phyloP scores from a whole-genome alignment of 768 basidiomycete species.

The Mycena vulgaris region DNA sequence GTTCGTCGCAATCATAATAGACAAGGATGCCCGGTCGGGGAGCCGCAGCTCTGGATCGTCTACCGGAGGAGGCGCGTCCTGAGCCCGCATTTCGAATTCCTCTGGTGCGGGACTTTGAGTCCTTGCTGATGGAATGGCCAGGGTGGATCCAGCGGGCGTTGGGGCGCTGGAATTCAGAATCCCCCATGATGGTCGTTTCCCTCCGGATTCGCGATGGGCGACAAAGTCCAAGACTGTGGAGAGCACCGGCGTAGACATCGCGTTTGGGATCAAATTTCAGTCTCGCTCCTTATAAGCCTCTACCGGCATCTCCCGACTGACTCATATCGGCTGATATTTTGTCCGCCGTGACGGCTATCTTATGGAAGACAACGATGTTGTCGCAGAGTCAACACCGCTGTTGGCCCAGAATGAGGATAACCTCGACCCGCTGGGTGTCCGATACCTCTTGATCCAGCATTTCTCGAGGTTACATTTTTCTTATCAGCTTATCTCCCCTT shows the following conservation, averaged over 20 bases:
- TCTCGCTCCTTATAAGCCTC: too few relatives aligned
- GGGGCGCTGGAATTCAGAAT: conserved; percentile 13
- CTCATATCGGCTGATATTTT: too few relatives aligned
- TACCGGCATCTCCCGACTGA: too few relatives aligned
- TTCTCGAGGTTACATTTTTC: conserved; percentile 26
- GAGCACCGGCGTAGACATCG: neutral
- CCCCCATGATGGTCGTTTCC: conserved; percentile 25
- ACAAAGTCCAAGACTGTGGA: conserved; percentile 37
- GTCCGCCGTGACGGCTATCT: too few relatives aligned
- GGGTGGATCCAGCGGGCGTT: conserved; percentile 17
- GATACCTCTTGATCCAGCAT: conserved; percentile 30
- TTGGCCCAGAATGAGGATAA: conserved; percentile 3
- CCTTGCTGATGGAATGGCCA: neutral
- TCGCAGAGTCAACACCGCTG: conserved; percentile 27
- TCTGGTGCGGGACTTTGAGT: neutral
- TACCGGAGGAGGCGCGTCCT: neutral
- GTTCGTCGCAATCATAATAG: conserved; percentile 60
- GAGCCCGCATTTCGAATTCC: neutral
- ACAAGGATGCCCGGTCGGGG: conserved; percentile 60
- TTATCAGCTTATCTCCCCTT: neutral
- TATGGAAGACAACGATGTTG: neutral
- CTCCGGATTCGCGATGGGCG: conserved; percentile 7
- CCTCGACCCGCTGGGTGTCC: conserved; percentile 24
- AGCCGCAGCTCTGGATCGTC: conserved; percentile 58
- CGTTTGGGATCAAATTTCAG: too few relatives aligned